Percentiles rank a stretch among this genome's conserved stretches.
These are phyloP conservation scores for Backusella tarrabulga DNA, from an alignment of 192 early-diverging fungal genomes.

Conservation along the genomic window DNA sequence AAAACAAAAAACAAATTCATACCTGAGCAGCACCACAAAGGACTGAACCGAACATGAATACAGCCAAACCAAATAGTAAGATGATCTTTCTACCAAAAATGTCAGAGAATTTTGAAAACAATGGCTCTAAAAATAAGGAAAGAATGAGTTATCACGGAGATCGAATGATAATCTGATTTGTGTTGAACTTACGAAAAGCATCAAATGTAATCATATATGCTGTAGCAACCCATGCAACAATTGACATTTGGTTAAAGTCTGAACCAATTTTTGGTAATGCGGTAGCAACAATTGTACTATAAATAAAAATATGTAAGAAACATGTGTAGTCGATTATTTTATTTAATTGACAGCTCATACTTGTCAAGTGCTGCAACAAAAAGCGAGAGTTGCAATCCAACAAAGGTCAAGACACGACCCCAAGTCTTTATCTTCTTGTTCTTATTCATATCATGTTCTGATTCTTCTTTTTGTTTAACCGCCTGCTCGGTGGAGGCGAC, in stretches of 20 bases:
- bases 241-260: slow-evolving; percentile 60
- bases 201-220: slow-evolving; percentile 61
- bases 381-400: slow-evolving; percentile 10
- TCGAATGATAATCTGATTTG: neutral
- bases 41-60: slow-evolving; percentile 78
- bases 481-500: neutral
- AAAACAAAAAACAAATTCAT: slow-evolving; percentile 26
- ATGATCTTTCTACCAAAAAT: slow-evolving; percentile 72
- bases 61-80: slow-evolving; percentile 67
- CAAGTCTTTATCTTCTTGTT: neutral
- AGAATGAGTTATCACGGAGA: neutral
- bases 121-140: slow-evolving; percentile 15
- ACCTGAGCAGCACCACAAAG: slow-evolving; percentile 70
- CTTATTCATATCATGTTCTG: neutral
- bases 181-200: slow-evolving; percentile 17
- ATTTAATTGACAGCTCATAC: neutral
- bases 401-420: slow-evolving; percentile 3
- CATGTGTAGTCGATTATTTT: neutral
- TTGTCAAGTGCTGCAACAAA: slow-evolving; percentile 23
- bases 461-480: neutral
- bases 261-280: slow-evolving; percentile 68
- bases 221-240: slow-evolving; percentile 76
- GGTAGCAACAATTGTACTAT: slow-evolving; percentile 78
- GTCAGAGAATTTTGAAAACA: slow-evolving; percentile 81
- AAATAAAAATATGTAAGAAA: neutral